phyloP scores from a whole-genome alignment of 139 green algal genomes.

The Medakamo hakoo region DNA sequence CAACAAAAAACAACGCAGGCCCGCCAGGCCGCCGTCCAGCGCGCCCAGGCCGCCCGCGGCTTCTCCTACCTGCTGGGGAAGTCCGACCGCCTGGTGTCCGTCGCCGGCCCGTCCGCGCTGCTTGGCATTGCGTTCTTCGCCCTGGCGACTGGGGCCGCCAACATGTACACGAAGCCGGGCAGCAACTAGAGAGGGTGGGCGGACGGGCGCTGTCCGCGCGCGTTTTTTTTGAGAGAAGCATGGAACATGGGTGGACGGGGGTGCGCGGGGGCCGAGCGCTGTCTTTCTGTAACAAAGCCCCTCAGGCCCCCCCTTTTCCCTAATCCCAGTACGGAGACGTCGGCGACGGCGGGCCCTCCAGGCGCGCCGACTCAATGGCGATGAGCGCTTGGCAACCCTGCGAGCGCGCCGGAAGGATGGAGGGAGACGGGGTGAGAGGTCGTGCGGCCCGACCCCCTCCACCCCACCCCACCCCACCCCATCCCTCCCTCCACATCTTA shows the following conservation, averaged over 20 bases:
- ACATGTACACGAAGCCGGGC: not conserved
- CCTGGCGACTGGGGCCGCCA: not conserved
- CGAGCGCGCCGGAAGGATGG: not conserved
- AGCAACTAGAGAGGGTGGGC: not conserved
- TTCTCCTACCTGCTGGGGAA: not conserved
- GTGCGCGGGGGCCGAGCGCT: too few species aligned
- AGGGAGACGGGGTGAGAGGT: not conserved
- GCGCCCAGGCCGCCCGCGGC: not conserved
- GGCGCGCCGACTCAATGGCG: slow-evolving; percentile 52
- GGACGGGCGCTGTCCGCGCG: too few species aligned
- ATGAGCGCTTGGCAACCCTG: slow-evolving; percentile 76
- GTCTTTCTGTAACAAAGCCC: too few species aligned
- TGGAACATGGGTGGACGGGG: too few species aligned
- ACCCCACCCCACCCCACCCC: not conserved
- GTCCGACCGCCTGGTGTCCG: not conserved
- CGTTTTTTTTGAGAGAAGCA: too few species aligned
- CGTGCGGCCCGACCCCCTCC: not conserved
- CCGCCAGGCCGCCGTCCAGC: not conserved
- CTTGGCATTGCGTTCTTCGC: not conserved
- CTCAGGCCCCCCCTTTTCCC: too few species aligned
- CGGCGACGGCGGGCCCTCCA: not conserved
- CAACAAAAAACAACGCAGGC: not conserved
- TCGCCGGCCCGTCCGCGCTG: not conserved
- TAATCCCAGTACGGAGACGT: too few species aligned
- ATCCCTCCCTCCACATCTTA: slow-evolving; percentile 6